Conservation (phyloP, 1,284 basidiomycete genomes). For the Cryptococcus sp. region DNA sequence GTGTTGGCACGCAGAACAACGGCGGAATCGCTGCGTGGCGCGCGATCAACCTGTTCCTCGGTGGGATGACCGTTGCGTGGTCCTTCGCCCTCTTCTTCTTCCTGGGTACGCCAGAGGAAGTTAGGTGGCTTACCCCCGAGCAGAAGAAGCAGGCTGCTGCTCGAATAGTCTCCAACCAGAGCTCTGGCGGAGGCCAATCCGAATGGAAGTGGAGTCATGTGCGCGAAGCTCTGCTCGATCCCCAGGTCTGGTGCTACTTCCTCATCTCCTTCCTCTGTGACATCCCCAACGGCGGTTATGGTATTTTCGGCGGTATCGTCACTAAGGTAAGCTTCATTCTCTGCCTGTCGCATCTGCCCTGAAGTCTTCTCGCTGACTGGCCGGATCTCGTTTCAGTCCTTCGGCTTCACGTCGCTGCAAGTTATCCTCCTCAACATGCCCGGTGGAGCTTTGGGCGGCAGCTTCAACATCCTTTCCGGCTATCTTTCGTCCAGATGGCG, state of each 20-base stretch:
- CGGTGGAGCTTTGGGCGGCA: conserved; percentile 4
- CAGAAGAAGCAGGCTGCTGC: conserved; percentile 36
- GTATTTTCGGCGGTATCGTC: conserved; percentile 21
- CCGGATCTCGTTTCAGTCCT: not conserved
- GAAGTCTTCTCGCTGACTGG: not conserved
- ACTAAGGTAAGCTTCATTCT: conserved; percentile 11
- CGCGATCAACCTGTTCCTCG: conserved; percentile 40
- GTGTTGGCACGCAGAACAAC: conserved; percentile 12
- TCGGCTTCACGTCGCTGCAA: conserved; percentile 8
- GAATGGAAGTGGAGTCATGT: conserved; percentile 32
- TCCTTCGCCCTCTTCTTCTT: conserved; percentile 31
- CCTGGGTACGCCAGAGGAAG: conserved; percentile 32
- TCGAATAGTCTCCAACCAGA: conserved; percentile 30
- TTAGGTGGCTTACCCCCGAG: conserved; percentile 31
- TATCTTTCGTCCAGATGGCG: not conserved
- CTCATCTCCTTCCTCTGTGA: conserved; percentile 20
- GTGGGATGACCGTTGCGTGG: conserved; percentile 25
- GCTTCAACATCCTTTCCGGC: conserved; percentile 9
- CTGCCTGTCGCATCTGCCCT: conserved; percentile 1
- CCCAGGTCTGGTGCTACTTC: conserved; percentile 21
- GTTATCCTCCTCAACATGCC: conserved; percentile 9
- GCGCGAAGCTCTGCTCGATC: conserved; percentile 31
- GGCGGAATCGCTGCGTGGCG: conserved; percentile 28
- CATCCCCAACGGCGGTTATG: conserved; percentile 26
- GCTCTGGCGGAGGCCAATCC: conserved; percentile 22